phyloP scores from a whole-genome alignment of 345 rosid genomes.

The Eucalyptus tenuipes region DNA sequence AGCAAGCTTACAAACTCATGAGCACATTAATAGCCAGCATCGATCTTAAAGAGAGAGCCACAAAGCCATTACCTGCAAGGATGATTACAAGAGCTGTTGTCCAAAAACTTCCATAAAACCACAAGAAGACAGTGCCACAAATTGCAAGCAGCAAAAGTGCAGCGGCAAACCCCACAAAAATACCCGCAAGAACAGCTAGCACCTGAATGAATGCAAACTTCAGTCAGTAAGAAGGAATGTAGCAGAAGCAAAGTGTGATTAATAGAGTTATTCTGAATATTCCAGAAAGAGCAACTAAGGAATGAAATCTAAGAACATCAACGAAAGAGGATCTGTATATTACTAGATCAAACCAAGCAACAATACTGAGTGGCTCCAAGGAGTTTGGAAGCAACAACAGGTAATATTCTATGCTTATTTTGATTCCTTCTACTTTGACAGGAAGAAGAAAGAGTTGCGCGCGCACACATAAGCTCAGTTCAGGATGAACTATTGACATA shows the following conservation, averaged over 20 bases:
- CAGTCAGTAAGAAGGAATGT: not conserved
- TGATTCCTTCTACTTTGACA: not conserved
- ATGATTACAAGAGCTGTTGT: constrained; percentile 50
- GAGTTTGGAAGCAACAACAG: not conserved
- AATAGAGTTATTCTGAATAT: not conserved
- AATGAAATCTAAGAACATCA: not conserved
- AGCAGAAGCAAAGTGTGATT: not conserved
- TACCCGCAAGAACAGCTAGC: constrained; percentile 39
- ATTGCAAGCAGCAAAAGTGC: constrained; percentile 51
- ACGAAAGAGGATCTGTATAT: not conserved
- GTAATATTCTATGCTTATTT: not conserved
- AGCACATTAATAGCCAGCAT: not conserved
- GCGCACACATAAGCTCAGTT: not conserved
- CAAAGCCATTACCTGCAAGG: constrained; percentile 47
- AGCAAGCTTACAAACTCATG: not conserved
- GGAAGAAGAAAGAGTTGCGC: not conserved
- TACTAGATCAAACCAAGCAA: not conserved
- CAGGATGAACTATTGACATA: not conserved
- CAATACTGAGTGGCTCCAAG: not conserved
- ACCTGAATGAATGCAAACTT: constrained; percentile 28
- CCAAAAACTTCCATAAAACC: constrained; percentile 98
- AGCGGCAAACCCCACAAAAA: constrained; percentile 56
- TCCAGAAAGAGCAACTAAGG: not conserved
- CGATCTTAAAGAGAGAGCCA: not conserved
- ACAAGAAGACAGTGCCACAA: constrained; percentile 50